Base-by-base conservation (phyloP, 2,329 filamentous ascomycete genomes). In the Fusarium anguioides region DNA sequence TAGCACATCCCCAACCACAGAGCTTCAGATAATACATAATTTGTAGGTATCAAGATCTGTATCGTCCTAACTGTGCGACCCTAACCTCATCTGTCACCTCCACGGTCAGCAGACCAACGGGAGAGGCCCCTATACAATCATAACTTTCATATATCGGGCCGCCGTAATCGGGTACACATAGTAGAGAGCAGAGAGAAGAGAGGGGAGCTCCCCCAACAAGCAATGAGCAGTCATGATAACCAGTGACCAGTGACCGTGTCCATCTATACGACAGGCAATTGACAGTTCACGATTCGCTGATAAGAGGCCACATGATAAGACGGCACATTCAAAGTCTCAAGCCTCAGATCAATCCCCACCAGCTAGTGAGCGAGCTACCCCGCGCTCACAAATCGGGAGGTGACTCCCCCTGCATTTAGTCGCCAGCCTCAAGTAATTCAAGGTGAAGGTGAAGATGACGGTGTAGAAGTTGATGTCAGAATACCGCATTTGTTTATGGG, bases 331-430 rank as follows among this genome's bases (percentile, higher is more conserved):
- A 31, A 47, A 53, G 49, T 61, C 57, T 53, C 66, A 65, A 69
- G 66, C 66, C 66, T 31, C 14, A 31, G 10, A 31, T 67, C 66
- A 18, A 42, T 69, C 68, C 45, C 70, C 70, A 72, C 65, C 41
- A 26, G 20, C 64, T 50, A 44, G n/a, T 40, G 47, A 39, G 17
- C 8, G 72, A 72, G 69, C 69, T 73, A 73, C 71, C 71, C 71
- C 71, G 71, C 71, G 69, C 71, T 71, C 71, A 69, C 71, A 69
- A 72, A 70, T 73, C 71, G 50, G 42, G 59, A 64, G 37, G 33
- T 31, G 40, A 51, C 51, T 33, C 50, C 68, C 69, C 70, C 64
- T 73, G 70, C 70, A 52, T 71, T 41, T 44, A 62, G 42, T 46
- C 50, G 48, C 33, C 52, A 33, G 48, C 41, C 11, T 29, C 35